These are phyloP conservation scores for Knufia fluminis DNA, from an alignment of 2,329 filamentous ascomycete genomes.

Conservation along the genomic window DNA sequence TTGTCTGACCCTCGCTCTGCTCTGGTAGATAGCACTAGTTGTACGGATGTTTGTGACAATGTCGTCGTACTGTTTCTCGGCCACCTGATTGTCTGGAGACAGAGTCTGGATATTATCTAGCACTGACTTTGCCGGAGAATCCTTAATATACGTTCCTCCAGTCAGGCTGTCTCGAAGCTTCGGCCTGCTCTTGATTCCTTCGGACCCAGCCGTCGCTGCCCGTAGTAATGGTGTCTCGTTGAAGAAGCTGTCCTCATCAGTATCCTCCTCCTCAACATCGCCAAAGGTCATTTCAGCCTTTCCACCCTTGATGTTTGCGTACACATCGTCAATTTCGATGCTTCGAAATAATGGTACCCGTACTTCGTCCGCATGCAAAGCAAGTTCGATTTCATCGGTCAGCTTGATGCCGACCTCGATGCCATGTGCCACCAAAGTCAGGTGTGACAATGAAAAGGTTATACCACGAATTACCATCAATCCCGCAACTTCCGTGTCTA, in stretches of 20 bases:
- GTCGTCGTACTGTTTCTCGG: constrained; percentile 34
- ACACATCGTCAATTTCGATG: constrained; percentile 45
- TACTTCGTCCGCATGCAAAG: constrained; percentile 43
- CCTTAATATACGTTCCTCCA: constrained; percentile 30
- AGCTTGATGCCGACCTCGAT: constrained; percentile 46
- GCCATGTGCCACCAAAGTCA: constrained; percentile 44
- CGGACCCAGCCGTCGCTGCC: constrained; percentile 27
- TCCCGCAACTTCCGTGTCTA: constrained; percentile 46
- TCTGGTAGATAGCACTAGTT: constrained; percentile 32
- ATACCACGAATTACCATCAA: constrained; percentile 45
- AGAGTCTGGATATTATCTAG: constrained; percentile 35
- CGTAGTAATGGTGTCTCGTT: constrained; percentile 39
- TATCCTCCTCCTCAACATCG: constrained; percentile 29
- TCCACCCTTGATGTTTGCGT: constrained; percentile 47
- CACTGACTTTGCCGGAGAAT: constrained; percentile 29
- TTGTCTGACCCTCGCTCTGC: constrained; percentile 25
- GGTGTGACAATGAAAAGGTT: constrained; percentile 41
- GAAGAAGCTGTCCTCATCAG: constrained; percentile 34
- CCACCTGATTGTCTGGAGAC: constrained; percentile 37
- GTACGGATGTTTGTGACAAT: constrained; percentile 34
- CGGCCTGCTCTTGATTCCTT: constrained; percentile 21
- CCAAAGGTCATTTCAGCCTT: constrained; percentile 43
- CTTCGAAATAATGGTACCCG: constrained; percentile 40
- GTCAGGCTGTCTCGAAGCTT: constrained; percentile 27
- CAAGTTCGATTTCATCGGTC: constrained; percentile 45